phyloP scores from a whole-genome alignment of 495 filamentous ascomycete species.

The Astrothelium macrocarpum region DNA sequence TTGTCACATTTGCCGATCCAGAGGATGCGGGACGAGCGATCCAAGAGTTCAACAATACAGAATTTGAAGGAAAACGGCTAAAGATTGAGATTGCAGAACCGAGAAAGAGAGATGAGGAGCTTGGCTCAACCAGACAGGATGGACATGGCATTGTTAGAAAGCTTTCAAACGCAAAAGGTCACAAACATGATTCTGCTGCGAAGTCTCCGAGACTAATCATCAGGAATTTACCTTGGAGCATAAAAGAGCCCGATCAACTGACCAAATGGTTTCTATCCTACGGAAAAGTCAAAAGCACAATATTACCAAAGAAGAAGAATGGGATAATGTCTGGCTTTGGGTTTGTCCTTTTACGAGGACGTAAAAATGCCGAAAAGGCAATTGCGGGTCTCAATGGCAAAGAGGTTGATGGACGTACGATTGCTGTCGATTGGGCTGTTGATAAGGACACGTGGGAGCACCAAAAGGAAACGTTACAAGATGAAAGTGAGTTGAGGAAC shows the following conservation, averaged over 20 bases:
- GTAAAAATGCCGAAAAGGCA: constrained; percentile 87
- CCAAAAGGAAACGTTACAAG: constrained; percentile 35
- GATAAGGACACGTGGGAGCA: constrained; percentile 80
- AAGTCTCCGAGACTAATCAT: constrained; percentile 84
- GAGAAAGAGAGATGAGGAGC: constrained; percentile 57
- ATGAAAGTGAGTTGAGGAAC: constrained; percentile 36
- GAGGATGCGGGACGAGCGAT: constrained; percentile 77
- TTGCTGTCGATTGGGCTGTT: constrained; percentile 96
- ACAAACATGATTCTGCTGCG: constrained; percentile 45
- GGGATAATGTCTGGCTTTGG: constrained; percentile 74
- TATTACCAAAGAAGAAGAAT: constrained; percentile 64
- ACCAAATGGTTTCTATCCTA: constrained; percentile 67
- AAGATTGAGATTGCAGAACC: constrained; percentile 80
- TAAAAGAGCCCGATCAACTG: constrained; percentile 76
- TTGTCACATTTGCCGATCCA: constrained; percentile 89
- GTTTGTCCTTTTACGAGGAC: constrained; percentile 79
- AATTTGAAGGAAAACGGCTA: constrained; percentile 69
- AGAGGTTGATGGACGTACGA: constrained; percentile 69
- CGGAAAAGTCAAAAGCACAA: constrained; percentile 77
- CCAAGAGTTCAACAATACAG: constrained; percentile 63
- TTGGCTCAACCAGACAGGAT: constrained; percentile 30
- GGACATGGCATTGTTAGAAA: constrained; percentile 26
- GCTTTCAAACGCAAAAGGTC: constrained; percentile 19
- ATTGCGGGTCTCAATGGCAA: constrained; percentile 79
- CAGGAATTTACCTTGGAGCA: constrained; percentile 91